These are phyloP conservation scores for Malus fusca DNA, from an alignment of 306 rosid species.

Conservation along the genomic window DNA sequence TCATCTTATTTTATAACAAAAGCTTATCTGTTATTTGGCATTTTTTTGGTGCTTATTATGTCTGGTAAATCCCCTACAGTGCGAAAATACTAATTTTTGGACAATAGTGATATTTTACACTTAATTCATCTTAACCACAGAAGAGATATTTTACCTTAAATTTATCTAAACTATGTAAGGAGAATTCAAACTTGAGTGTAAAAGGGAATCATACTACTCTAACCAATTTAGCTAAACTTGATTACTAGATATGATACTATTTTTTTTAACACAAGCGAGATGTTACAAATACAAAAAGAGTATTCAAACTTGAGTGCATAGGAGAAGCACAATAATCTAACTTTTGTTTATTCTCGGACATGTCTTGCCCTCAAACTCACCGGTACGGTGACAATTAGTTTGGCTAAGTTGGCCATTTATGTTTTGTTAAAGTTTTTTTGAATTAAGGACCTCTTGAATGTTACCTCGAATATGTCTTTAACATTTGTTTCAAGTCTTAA, in stretches of 20 bases:
- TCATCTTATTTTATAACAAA: neutral
- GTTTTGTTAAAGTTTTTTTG: too few relatives aligned
- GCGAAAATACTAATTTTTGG: neutral
- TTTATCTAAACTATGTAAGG: too few relatives aligned
- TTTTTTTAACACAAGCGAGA: neutral
- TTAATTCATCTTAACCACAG: neutral
- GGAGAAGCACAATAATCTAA: neutral
- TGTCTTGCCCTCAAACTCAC: too few relatives aligned
- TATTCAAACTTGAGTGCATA: neutral
- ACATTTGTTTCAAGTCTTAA: too few relatives aligned
- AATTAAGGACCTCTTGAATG: too few relatives aligned
- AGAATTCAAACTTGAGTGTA: neutral
- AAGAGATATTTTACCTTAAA: too few relatives aligned
- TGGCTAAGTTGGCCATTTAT: too few relatives aligned
- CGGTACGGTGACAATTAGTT: too few relatives aligned
- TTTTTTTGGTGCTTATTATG: neutral
- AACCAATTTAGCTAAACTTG: too few relatives aligned
- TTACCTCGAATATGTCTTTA: too few relatives aligned
- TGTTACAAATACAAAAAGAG: neutral
- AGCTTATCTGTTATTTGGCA: neutral
- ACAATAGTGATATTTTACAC: neutral
- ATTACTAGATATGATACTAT: too few relatives aligned
- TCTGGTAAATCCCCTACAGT: neutral
- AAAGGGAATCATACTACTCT: neutral
- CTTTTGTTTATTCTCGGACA: neutral